These are phyloP conservation scores for Heritiera littoralis DNA, from an alignment of 345 rosid genomes.

Conservation along the genomic window DNA sequence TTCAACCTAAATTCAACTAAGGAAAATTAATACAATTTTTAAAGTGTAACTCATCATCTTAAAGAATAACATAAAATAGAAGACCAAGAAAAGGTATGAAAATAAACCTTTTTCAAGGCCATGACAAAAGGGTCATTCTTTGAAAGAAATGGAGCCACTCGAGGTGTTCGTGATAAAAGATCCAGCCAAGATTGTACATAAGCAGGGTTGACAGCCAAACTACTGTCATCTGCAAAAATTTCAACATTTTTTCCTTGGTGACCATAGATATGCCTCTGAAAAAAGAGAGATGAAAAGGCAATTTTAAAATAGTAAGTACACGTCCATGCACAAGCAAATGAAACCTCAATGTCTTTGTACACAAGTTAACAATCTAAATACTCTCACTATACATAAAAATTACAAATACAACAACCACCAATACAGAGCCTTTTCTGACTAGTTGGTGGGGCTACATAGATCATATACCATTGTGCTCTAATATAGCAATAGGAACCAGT, in stretches of 20 bases:
- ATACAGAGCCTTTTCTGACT: neutral
- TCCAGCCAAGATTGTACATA: conserved; percentile 82
- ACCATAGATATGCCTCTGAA: conserved; percentile 87
- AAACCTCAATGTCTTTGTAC: conserved; percentile 6
- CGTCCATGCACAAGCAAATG: neutral
- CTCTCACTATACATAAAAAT: neutral
- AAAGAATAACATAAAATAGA: neutral
- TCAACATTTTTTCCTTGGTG: conserved; percentile 71
- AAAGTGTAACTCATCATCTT: neutral
- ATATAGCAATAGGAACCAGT: neutral
- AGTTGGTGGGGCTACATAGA: neutral
- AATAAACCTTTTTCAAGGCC: conserved; percentile 76
- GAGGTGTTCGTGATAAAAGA: conserved; percentile 85
- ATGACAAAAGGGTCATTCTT: conserved; percentile 81
- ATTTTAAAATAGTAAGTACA: neutral
- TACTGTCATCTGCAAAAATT: conserved; percentile 78
- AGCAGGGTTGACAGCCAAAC: conserved; percentile 80
- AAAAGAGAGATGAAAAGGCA: neutral
- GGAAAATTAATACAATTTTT: neutral
- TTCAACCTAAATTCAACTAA: neutral
- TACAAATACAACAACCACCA: neutral
- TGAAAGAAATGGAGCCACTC: conserved; percentile 89
- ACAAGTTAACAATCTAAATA: neutral
- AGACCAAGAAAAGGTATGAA: conserved; percentile 4
- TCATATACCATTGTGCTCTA: neutral